A percentile compares a stretch with the other conserved stretches of the same genome.
Evolutionary conservation across 1,139 yeast genomes (phyloP).

Genomic region (Protomyces inouyei): DNA sequence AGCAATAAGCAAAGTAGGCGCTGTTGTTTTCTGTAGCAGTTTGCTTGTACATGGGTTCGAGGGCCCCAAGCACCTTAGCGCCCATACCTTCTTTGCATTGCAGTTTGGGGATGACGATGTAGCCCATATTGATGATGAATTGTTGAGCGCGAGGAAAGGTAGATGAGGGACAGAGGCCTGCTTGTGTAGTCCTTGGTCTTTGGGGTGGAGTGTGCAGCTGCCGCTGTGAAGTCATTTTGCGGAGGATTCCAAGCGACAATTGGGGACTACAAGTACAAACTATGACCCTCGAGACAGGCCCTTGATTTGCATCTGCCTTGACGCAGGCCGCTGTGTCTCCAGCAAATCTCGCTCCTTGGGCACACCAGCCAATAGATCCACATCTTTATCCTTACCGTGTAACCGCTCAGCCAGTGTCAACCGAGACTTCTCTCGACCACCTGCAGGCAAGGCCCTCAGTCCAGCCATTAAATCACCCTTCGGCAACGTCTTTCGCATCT

Average conservation of each 20-base stretch:
- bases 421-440: neutral
- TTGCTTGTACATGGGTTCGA: constrained; percentile 13
- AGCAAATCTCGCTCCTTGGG: neutral
- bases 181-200: too few species aligned
- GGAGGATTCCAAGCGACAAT: too few species aligned
- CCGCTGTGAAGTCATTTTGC: too few species aligned
- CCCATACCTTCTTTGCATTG: constrained; percentile 8
- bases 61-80: neutral
- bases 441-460: neutral
- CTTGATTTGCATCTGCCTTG: too few species aligned
- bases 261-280: too few species aligned
- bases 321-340: neutral
- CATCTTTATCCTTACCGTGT: neutral
- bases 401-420: neutral
- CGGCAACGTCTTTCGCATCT: neutral
- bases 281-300: too few species aligned
- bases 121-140: neutral
- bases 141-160: neutral
- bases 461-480: neutral
- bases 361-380: neutral
- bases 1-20: constrained; percentile 12
- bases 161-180: too few species aligned
- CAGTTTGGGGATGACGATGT: constrained; percentile 12
- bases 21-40: constrained; percentile 7
- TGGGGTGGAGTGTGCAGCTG: too few species aligned